A percentile compares a stretch with the other conserved stretches of the same genome.
phyloP scores from a whole-genome alignment of 2,329 filamentous ascomycete genomes.

The Fusarium scirpi region DNA sequence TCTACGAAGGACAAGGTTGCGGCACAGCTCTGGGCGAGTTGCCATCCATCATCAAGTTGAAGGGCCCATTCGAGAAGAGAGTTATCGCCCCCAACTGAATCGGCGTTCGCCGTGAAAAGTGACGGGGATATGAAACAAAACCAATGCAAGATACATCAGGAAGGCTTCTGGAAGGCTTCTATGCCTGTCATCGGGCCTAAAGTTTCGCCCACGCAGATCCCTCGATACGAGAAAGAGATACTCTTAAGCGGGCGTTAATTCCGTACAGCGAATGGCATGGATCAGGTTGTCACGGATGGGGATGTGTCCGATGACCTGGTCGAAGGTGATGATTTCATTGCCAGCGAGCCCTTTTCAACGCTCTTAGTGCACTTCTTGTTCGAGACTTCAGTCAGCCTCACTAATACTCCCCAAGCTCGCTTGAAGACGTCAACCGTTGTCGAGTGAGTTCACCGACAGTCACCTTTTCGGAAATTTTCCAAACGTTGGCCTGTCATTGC shows the following conservation, averaged over 20 bases:
- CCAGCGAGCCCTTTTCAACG: conserved; percentile 24
- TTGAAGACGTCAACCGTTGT: neutral
- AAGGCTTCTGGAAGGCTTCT: conserved; percentile 46
- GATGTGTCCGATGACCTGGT: conserved; percentile 15
- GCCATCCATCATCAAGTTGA: conserved; percentile 12
- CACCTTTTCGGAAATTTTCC: conserved; percentile 17
- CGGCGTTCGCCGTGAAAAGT: conserved; percentile 19
- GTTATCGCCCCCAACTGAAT: conserved; percentile 12
- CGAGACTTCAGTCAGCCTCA: conserved; percentile 34
- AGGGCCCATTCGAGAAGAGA: neutral
- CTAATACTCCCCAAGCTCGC: conserved; percentile 12
- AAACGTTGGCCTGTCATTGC: conserved; percentile 20
- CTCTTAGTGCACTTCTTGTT: conserved; percentile 6
- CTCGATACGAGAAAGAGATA: conserved; percentile 24
- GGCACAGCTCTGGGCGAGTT: conserved; percentile 27
- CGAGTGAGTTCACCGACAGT: conserved; percentile 15
- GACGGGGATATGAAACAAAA: conserved; percentile 22
- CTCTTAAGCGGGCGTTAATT: conserved; percentile 16
- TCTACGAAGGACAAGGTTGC: conserved; percentile 19
- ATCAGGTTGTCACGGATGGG: conserved; percentile 15
- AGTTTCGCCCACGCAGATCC: conserved; percentile 13
- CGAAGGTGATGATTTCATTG: conserved; percentile 10
- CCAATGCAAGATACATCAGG: conserved; percentile 35
- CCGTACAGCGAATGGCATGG: conserved; percentile 19
- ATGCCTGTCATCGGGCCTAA: conserved; percentile 11